Evolutionary conservation across 2,329 filamentous ascomycete genomes (phyloP).

Genomic region (Claviceps capensis): DNA sequence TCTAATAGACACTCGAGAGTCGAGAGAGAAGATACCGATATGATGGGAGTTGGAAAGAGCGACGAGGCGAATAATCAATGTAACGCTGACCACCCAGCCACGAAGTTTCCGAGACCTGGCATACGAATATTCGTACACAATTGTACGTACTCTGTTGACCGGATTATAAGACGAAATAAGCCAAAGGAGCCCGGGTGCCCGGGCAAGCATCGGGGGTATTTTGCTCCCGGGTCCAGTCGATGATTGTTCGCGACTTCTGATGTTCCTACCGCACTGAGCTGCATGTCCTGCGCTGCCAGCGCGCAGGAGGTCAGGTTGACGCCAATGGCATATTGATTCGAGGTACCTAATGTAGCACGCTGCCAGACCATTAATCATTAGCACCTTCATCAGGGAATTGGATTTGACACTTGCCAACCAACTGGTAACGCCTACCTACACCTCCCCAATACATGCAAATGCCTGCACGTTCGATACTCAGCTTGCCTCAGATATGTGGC

Average conservation of each 20-base stretch:
- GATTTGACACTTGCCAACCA: neutral
- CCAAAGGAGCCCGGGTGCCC: too few species aligned
- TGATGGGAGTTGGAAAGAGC: neutral
- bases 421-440: neutral
- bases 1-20: too few species aligned
- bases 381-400: neutral
- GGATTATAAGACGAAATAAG: neutral
- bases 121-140: too few species aligned
- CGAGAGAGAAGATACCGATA: neutral
- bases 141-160: too few species aligned
- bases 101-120: neutral
- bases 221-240: neutral
- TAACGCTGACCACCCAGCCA: neutral
- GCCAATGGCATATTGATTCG: neutral
- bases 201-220: neutral
- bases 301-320: neutral
- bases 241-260: neutral
- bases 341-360: too few species aligned
- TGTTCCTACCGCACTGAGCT: neutral
- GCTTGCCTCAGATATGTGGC: neutral
- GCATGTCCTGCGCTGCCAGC: neutral
- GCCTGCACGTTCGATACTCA: neutral
- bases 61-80: neutral
- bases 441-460: neutral
- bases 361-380: neutral